Evolutionary conservation across 306 rosid genomes (phyloP).

Genomic region (Cicer chorassanicum): DNA sequence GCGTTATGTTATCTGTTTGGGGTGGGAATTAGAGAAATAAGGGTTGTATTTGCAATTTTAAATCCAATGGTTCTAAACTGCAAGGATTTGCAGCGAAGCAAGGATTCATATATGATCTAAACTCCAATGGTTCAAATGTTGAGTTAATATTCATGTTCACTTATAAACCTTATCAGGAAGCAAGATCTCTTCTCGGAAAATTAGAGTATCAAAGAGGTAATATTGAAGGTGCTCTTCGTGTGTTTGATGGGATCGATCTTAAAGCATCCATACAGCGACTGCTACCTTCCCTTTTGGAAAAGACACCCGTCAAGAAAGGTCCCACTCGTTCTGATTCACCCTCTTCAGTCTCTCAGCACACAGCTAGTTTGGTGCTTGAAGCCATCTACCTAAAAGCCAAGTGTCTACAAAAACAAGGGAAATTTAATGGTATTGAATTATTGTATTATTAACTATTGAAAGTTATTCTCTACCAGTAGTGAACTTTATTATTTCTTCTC

Average conservation of each 20-base stretch:
- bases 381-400: slow-evolving; percentile 90
- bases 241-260: slow-evolving; percentile 87
- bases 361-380: slow-evolving; percentile 88
- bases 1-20: neutral
- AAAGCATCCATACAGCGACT: slow-evolving; percentile 80
- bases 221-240: slow-evolving; percentile 80
- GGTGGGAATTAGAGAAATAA: neutral
- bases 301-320: slow-evolving; percentile 60
- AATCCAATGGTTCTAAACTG: neutral
- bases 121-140: neutral
- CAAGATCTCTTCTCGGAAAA: slow-evolving; percentile 93
- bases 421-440: slow-evolving; percentile 60
- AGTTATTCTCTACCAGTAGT: slow-evolving; percentile 21
- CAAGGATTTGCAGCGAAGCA: neutral
- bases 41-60: neutral
- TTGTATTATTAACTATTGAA: slow-evolving; percentile 43
- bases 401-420: slow-evolving; percentile 81
- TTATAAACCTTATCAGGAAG: slow-evolving; percentile 65
- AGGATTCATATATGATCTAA: neutral
- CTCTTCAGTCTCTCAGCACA: slow-evolving; percentile 71
- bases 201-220: slow-evolving; percentile 96
- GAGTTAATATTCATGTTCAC: slow-evolving; percentile 38
- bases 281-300: slow-evolving; percentile 73
- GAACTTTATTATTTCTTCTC: slow-evolving; percentile 15
- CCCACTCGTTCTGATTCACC: slow-evolving; percentile 64